Evolutionary conservation across 208 protist genomes (phyloP).

Genomic region (Leptomonas pyrrhocoris): DNA sequence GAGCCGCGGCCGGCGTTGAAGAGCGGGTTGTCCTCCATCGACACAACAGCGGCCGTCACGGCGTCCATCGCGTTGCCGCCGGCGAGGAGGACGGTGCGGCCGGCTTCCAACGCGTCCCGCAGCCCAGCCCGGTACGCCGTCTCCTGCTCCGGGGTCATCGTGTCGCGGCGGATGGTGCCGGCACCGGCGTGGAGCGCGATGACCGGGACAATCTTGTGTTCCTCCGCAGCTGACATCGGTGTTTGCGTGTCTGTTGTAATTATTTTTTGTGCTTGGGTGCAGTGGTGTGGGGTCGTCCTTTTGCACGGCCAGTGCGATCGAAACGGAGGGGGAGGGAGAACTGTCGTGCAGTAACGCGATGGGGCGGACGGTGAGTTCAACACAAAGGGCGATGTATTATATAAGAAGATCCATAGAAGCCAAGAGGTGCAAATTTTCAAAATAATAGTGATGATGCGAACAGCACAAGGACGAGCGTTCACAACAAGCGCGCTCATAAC

Average conservation of each 20-base stretch:
- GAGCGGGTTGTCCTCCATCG: slow-evolving; percentile 37
- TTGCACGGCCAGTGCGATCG: too few relatives aligned
- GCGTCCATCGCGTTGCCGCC: slow-evolving; percentile 33
- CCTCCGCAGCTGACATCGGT: slow-evolving; percentile 4
- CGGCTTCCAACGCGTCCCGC: slow-evolving; percentile 24
- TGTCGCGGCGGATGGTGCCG: slow-evolving; percentile 22
- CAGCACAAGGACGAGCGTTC: not conserved
- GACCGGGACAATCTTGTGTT: slow-evolving; percentile 5
- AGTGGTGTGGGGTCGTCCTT: not conserved
- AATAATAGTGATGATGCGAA: not conserved
- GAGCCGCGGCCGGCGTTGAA: slow-evolving; percentile 36
- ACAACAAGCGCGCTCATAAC: not conserved
- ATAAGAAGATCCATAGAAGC: too few relatives aligned
- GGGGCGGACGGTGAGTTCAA: too few relatives aligned
- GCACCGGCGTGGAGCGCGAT: slow-evolving; percentile 34
- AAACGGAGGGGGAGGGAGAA: too few relatives aligned
- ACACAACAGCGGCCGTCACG: slow-evolving; percentile 27
- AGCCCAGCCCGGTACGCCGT: slow-evolving; percentile 21
- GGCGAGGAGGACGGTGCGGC: slow-evolving; percentile 16
- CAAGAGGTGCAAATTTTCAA: not conserved
- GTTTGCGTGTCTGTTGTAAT: not conserved
- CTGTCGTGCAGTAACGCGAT: too few relatives aligned
- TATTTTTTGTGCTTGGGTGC: not conserved
- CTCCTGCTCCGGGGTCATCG: slow-evolving; percentile 29
- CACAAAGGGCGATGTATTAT: too few relatives aligned